Percentiles rank a stretch among this genome's conserved stretches.
These are phyloP conservation scores for Narthecium ossifragum DNA, from an alignment of 106 monocot genomes.

Conservation along the genomic window DNA sequence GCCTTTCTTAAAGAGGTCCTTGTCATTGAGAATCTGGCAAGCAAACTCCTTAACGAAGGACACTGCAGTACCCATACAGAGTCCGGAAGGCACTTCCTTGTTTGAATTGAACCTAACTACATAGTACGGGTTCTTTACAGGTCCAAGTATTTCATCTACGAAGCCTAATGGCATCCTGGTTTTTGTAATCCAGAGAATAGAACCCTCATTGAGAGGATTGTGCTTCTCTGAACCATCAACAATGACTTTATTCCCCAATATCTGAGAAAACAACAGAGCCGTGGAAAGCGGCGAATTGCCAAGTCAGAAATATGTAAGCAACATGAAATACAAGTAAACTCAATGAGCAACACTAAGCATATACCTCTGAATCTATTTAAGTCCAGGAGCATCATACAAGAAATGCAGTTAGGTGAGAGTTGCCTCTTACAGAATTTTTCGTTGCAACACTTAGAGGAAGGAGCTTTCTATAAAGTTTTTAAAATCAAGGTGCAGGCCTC, in stretches of 20 bases:
- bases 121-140: constrained; percentile 87
- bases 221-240: constrained; percentile 72
- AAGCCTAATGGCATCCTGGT: constrained; percentile 57
- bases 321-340: no score
- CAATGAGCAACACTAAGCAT: no score
- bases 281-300: no score
- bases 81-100: constrained; percentile 50
- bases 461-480: no score
- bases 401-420: no score
- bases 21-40: constrained; percentile 41
- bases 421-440: no score
- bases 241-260: constrained; percentile 53
- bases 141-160: constrained; percentile 92
- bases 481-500: no score
- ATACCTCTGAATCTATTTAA: no score
- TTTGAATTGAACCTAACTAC: constrained; percentile 68
- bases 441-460: no score
- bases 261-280: constrained; percentile 30
- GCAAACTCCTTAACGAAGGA: constrained; percentile 80
- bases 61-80: constrained; percentile 38
- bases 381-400: no score
- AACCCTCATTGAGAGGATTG: constrained; percentile 79
- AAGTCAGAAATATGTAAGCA: no score
- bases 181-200: constrained; percentile 80
- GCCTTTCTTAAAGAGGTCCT: constrained; percentile 60